Evolutionary conservation across 331 rosid genomes (phyloP), one percentile per base, ranked within the genome.

Genomic region (Dryas integrifolia): DNA sequence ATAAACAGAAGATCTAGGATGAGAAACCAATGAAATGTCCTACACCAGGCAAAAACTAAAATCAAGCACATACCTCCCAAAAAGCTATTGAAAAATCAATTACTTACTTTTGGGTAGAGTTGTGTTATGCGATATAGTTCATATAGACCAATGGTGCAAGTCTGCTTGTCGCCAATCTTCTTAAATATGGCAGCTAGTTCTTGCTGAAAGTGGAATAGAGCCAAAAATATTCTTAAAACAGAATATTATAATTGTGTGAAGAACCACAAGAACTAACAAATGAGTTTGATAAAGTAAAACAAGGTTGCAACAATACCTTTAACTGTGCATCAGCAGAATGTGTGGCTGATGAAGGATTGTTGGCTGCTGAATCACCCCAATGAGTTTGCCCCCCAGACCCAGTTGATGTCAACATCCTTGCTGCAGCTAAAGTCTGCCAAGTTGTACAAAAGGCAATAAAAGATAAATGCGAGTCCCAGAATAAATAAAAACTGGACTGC

Each of bases 161-260:
- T 95, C 84, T 95, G 99, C 89, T 95, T 95, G 80, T 95, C 99
- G 5, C 99, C 99, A 67, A 95, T 95, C 86, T 95, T 95, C 86
- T 95, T 95, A 82, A 95, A 95, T 80, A 95, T 95, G 44, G 99
- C 96, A 80, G 93, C 99, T 76, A 95, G 91, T 85, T 95, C 99
- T 95, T 88, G 97, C 99, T 95, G 86, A 58, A 79, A 70, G 50
- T 30, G 16, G 61, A 41, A 72, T 14, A 9, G 43, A 58, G 47
- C 67, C 64, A 72, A 72, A 60, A 45, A 41, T 30, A 65, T 62
- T 44, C 48, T 5, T 44, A 44, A 45, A 45, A n/a, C n/a, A 30
- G 6, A 26, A 60, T 4, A 12, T 38, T 67, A 6, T 9, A 7
- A 64, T 18, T 18, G 39, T 24, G 10, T 24, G 10, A 12, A 48